Conservation (phyloP, 495 filamentous ascomycete species). For the Penicillium flavigenum region DNA sequence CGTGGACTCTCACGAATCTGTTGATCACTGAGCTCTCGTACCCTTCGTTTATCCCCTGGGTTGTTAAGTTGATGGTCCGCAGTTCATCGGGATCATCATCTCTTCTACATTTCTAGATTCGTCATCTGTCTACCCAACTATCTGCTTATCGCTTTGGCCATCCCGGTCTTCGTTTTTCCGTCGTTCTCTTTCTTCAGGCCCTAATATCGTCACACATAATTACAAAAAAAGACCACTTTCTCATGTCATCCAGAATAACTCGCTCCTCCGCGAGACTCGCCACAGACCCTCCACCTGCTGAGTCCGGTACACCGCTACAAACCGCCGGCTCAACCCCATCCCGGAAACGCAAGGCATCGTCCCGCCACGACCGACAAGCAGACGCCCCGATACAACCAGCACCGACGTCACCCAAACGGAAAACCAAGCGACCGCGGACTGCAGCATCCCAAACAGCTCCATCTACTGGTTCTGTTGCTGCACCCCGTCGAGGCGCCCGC, state of each 20-base stretch:
- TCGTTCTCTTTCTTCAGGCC: slow-evolving; percentile 7
- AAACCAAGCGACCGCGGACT: slow-evolving; percentile 46
- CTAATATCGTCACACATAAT: slow-evolving; percentile 9
- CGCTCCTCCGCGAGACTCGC: slow-evolving; percentile 76
- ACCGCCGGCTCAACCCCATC: slow-evolving; percentile 42
- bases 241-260: slow-evolving; percentile 84
- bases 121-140: slow-evolving; percentile 14
- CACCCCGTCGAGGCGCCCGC: slow-evolving; percentile 60
- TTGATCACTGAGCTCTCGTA: neutral
- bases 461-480: slow-evolving; percentile 38
- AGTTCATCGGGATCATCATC: slow-evolving; percentile 3
- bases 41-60: neutral
- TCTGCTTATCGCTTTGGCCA: slow-evolving; percentile 14
- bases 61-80: neutral
- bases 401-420: slow-evolving; percentile 42
- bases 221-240: slow-evolving; percentile 39
- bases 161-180: slow-evolving; percentile 11
- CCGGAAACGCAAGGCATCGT: slow-evolving; percentile 59
- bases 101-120: slow-evolving; percentile 2
- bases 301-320: slow-evolving; percentile 38
- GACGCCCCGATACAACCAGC: slow-evolving; percentile 43
- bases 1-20: neutral
- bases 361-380: slow-evolving; percentile 39
- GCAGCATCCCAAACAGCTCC: slow-evolving; percentile 45
- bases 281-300: slow-evolving; percentile 54